These are phyloP conservation scores for Ustilago esculenta DNA, from an alignment of 1,284 basidiomycete genomes.

Conservation along the genomic window DNA sequence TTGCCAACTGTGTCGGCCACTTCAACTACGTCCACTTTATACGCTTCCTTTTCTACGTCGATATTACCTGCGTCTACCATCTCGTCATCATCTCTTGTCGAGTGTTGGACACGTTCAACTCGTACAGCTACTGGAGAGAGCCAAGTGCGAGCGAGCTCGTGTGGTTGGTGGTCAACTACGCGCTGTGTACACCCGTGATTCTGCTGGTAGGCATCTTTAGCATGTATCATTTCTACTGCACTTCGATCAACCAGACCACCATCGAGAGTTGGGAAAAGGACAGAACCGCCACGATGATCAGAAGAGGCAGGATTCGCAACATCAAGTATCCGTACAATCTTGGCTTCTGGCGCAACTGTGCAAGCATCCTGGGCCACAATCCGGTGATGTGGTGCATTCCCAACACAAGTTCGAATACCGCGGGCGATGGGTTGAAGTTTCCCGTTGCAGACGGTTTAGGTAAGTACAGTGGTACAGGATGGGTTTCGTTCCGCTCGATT, in stretches of 20 bases:
- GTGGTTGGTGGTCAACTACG: slow-evolving; percentile 87
- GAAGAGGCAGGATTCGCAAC: slow-evolving; percentile 81
- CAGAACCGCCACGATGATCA: slow-evolving; percentile 83
- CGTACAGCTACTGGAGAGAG: slow-evolving; percentile 72
- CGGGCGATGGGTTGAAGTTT: slow-evolving; percentile 80
- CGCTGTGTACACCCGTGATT: slow-evolving; percentile 83
- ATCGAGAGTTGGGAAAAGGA: slow-evolving; percentile 99
- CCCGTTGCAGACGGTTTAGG: slow-evolving; percentile 13
- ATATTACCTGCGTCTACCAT: slow-evolving; percentile 75
- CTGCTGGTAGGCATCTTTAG: slow-evolving; percentile 79
- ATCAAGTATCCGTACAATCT: slow-evolving; percentile 92
- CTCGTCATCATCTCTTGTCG: slow-evolving; percentile 45
- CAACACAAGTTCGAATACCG: slow-evolving; percentile 61
- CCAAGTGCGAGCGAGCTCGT: slow-evolving; percentile 78
- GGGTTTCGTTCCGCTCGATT: not conserved
- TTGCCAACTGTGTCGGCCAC: slow-evolving; percentile 71
- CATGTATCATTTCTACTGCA: slow-evolving; percentile 84
- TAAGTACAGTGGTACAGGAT: slow-evolving; percentile 6
- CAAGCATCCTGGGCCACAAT: slow-evolving; percentile 79
- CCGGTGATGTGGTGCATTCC: slow-evolving; percentile 86
- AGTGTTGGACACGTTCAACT: slow-evolving; percentile 56
- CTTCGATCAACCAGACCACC: slow-evolving; percentile 88
- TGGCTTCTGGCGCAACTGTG: slow-evolving; percentile 77
- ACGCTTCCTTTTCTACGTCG: slow-evolving; percentile 75
- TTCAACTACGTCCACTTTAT: slow-evolving; percentile 68